Evolutionary conservation across 1,284 basidiomycete species (phyloP).

Genomic region (Naganishia cerealis): DNA sequence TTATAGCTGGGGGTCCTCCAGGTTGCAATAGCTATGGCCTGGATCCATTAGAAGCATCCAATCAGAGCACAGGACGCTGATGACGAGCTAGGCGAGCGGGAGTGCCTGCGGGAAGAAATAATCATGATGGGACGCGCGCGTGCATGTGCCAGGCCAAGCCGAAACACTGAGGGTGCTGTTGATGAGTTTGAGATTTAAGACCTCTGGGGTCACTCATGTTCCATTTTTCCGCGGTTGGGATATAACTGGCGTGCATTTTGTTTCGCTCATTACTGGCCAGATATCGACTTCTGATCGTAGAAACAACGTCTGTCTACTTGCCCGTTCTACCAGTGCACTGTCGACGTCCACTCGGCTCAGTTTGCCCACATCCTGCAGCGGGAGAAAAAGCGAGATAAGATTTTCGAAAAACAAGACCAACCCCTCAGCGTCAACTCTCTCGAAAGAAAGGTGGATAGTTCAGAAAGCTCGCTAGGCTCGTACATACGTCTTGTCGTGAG

Average conservation of each 20-base stretch:
- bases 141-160: constrained; percentile 2
- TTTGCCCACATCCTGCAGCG: not conserved
- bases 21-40: too few relatives aligned
- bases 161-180: constrained; percentile 20
- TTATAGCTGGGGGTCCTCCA: too few relatives aligned
- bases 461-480: not conserved
- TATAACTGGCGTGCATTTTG: too few relatives aligned
- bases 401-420: not conserved
- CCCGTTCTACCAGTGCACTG: not conserved
- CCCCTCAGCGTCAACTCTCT: not conserved
- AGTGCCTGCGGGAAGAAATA: constrained; percentile 7
- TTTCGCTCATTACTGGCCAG: too few relatives aligned
- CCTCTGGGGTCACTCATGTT: not conserved
- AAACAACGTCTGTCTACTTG: not conserved
- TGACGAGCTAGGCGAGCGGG: not conserved
- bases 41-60: not conserved
- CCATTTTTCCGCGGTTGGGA: not conserved
- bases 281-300: not conserved
- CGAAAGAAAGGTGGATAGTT: not conserved
- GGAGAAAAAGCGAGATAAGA: not conserved
- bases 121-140: not conserved
- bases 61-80: not conserved
- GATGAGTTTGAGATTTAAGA: constrained; percentile 8
- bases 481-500: not conserved
- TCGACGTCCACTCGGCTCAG: not conserved